phyloP scores from a whole-genome alignment of 2,329 filamentous ascomycete species.

The Aaosphaeria arxii region DNA sequence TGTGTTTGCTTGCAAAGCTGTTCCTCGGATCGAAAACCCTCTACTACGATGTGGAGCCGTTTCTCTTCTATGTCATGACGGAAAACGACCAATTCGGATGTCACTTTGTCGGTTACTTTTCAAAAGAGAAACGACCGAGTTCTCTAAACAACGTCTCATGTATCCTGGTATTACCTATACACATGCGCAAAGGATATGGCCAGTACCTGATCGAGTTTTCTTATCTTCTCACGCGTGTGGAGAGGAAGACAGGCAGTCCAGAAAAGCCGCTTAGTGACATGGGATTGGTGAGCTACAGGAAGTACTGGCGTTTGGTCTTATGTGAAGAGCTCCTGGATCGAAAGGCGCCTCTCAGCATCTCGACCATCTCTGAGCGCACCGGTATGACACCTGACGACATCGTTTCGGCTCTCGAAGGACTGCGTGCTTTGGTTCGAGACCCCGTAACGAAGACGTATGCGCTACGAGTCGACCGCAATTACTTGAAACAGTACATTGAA shows the following conservation, averaged over 20 bases:
- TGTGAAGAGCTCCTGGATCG: slow-evolving; percentile 77
- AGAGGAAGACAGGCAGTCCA: slow-evolving; percentile 90
- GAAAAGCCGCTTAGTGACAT: slow-evolving; percentile 98
- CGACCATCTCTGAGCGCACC: slow-evolving; percentile 77
- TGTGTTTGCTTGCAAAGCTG: slow-evolving; percentile 91
- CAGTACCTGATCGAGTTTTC: slow-evolving; percentile 98
- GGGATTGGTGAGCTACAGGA: slow-evolving; percentile 94
- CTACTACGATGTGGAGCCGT: slow-evolving; percentile 97
- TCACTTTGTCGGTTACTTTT: slow-evolving; percentile 99
- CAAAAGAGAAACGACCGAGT: slow-evolving; percentile 93
- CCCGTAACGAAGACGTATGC: slow-evolving; percentile 86
- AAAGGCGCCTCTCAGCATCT: slow-evolving; percentile 55
- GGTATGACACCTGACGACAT: slow-evolving; percentile 97
- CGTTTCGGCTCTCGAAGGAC: slow-evolving; percentile 84
- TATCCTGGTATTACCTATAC: slow-evolving; percentile 92
- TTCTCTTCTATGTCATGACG: slow-evolving; percentile 95
- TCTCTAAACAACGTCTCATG: slow-evolving; percentile 98
- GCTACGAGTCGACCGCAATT: slow-evolving; percentile 79
- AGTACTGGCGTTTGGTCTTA: slow-evolving; percentile 90
- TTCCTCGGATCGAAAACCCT: slow-evolving; percentile 98
- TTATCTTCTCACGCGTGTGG: slow-evolving; percentile 88
- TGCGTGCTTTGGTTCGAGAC: slow-evolving; percentile 86
- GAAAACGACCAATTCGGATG: slow-evolving; percentile 90
- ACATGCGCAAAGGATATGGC: slow-evolving; percentile 95
- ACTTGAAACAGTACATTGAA: slow-evolving; percentile 81